These are phyloP conservation scores for Diospyros kaki DNA, from an alignment of 148 eudicot genomes.

Conservation along the genomic window DNA sequence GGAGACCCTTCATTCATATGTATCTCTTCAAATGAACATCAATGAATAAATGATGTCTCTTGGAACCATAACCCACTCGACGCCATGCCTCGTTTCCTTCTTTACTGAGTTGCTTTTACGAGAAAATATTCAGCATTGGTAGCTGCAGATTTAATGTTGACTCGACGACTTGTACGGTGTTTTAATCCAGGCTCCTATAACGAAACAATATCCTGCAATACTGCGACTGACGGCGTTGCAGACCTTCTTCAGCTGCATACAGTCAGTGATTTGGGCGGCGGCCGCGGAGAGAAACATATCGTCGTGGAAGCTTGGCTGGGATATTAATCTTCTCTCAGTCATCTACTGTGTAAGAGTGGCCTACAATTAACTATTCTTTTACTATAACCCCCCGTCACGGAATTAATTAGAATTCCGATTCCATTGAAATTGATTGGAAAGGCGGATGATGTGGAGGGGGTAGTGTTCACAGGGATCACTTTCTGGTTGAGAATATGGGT, in stretches of 20 bases:
- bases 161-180: background rate
- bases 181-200: background rate
- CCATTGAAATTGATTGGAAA: too few relatives aligned
- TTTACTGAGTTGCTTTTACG: background rate
- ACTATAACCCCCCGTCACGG: too few relatives aligned
- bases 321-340: conserved; percentile 4
- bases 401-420: too few relatives aligned
- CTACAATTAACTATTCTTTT: too few relatives aligned
- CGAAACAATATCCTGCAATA: background rate
- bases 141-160: too few relatives aligned
- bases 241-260: conserved; percentile 12
- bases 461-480: conserved; percentile 67
- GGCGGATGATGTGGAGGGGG: conserved; percentile 34
- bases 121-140: too few relatives aligned
- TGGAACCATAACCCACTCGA: background rate
- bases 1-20: background rate
- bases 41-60: background rate
- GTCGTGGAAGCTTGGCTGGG: conserved; percentile 11
- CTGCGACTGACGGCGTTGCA: conserved; percentile 1
- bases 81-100: too few relatives aligned
- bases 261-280: conserved; percentile 6
- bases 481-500: conserved; percentile 79
- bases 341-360: background rate
- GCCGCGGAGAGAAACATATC: conserved; percentile 3
- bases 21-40: too few relatives aligned